phyloP scores from a whole-genome alignment of 148 eudicot species.

The Tetragonia tetragonoides region DNA sequence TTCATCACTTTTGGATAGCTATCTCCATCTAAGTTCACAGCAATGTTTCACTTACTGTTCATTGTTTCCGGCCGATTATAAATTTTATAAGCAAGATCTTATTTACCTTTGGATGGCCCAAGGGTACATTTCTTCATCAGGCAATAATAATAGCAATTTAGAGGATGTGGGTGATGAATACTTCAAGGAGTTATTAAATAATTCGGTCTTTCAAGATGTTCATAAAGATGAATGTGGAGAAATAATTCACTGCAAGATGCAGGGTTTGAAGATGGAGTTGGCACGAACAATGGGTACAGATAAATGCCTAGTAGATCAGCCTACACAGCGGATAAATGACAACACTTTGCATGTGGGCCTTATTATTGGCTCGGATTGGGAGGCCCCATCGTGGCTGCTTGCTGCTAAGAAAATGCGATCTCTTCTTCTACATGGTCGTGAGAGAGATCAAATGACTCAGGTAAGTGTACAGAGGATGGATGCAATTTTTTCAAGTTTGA shows the following conservation, averaged over 20 bases:
- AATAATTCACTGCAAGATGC: not conserved
- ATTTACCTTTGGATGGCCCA: conserved; percentile 19
- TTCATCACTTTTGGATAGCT: not conserved
- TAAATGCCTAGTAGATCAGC: not conserved
- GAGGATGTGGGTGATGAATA: not conserved
- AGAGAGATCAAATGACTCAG: not conserved
- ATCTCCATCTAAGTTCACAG: not conserved
- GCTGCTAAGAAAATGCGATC: not conserved
- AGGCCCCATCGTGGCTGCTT: conserved; percentile 1
- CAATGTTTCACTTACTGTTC: conserved; percentile 19
- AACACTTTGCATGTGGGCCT: not conserved
- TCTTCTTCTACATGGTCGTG: conserved; percentile 6
- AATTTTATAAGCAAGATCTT: not conserved
- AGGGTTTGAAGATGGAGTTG: not conserved
- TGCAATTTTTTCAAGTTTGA: not conserved
- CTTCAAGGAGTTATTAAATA: not conserved
- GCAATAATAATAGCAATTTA: too few species aligned
- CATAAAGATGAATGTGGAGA: too few species aligned
- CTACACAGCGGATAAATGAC: not conserved
- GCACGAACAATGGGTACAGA: not conserved
- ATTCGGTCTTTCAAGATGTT: conserved; percentile 9
- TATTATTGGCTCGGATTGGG: not conserved
- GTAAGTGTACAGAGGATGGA: not conserved
- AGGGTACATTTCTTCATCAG: not conserved
- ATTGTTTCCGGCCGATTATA: not conserved